These are phyloP conservation scores for Excoecaria cochinchinensis DNA, from an alignment of 345 rosid species.

Conservation along the genomic window DNA sequence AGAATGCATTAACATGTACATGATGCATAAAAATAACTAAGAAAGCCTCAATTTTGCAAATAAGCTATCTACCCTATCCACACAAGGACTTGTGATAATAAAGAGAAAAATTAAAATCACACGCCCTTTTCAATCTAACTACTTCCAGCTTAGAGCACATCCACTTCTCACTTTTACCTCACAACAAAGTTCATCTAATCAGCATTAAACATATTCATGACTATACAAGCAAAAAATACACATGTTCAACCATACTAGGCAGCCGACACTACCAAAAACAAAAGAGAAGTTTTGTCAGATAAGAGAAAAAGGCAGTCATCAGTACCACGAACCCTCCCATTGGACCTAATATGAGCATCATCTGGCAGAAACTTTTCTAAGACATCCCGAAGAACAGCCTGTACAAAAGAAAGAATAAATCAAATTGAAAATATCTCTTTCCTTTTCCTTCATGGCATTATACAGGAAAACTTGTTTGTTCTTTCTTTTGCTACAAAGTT, in stretches of 20 bases:
- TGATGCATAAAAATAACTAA: background rate
- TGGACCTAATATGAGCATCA: slow-evolving; percentile 76
- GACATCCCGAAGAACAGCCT: slow-evolving; percentile 83
- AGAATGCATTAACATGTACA: background rate
- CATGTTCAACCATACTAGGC: background rate
- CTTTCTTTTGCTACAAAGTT: background rate
- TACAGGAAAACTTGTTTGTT: background rate
- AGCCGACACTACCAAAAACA: background rate
- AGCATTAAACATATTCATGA: background rate
- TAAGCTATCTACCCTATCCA: background rate
- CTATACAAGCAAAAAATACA: background rate
- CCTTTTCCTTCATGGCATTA: background rate
- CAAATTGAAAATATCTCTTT: background rate
- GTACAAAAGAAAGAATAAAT: slow-evolving; percentile 4
- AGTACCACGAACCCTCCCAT: slow-evolving; percentile 91
- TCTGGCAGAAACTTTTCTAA: slow-evolving; percentile 72
- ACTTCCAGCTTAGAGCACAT: background rate
- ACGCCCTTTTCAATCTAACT: background rate
- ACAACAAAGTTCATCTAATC: background rate
- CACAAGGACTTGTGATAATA: background rate
- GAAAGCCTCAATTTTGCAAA: background rate
- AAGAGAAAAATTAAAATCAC: background rate
- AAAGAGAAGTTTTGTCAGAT: background rate
- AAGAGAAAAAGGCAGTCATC: slow-evolving; percentile 2
- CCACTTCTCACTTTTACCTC: background rate